Base-by-base conservation (phyloP, 306 rosid species). In the Oemleria cerasiformis region DNA sequence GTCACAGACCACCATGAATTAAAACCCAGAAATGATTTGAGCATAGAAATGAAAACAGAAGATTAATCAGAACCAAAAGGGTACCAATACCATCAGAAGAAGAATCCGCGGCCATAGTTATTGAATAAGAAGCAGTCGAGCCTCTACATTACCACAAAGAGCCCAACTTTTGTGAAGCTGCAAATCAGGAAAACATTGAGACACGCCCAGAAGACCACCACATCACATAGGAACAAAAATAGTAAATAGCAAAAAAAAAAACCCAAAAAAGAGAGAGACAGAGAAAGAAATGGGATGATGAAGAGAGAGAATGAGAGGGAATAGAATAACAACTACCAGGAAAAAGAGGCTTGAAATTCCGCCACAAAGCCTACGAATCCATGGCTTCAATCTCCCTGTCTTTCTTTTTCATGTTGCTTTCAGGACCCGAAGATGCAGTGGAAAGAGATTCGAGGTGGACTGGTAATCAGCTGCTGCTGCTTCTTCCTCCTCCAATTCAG, bases 71-170 rank as follows among this genome's bases (percentile, higher is more conserved):
- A 78, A 25, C 54, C 7, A 65, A 20, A 20, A 34, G 41, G 69
- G 77, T 8, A n/a, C 57, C 57, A 23, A 30, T 84, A 93, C 97
- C 97, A 63, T 86, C 87, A 20, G 57, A 62, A 81, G 97, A 81
- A 59, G 91, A 94, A 89, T 91, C 95, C 39, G 84, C 45, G 65
- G 92, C 78, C 88, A 86, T 81, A 72, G 80, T 59, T 71, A 67
- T 45, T 55, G 73, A 87, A 79, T 56, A 63, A 36, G 43, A 81
- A 81, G 71, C 67, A 39, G 70, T 75, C 78, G 69, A 74, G 38
- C 73, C 81, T 77, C 82, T 75, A 82, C 98, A 90, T 90, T 88
- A 86, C 84, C 79, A 61, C 71, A 70, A 61, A 83, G 75, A 86
- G 42, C 79, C 73, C 53, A 70, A 59, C 79, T 72, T 81, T 20